Evolutionary conservation across 1,284 basidiomycete species (phyloP).

Genomic region (Trichosporon faecale): DNA sequence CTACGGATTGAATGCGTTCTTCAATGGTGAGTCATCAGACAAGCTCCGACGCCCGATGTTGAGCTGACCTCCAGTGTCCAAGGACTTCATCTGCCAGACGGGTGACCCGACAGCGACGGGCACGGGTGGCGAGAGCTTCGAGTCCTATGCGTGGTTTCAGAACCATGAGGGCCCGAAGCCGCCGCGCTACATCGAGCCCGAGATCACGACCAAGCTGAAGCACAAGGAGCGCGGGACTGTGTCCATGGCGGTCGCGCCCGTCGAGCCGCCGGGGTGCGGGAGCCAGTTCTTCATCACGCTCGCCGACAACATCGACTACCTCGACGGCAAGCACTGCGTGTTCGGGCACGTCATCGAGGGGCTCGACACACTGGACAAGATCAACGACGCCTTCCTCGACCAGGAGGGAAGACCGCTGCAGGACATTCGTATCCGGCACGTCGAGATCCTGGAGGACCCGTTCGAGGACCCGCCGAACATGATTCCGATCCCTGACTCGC

Average conservation of each 20-base stretch:
- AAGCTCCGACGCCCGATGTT: background rate
- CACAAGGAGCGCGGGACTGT: conserved; percentile 84
- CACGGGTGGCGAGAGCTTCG: conserved; percentile 82
- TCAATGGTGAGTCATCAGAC: conserved; percentile 71
- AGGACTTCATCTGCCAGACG: conserved; percentile 91
- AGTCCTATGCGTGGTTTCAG: conserved; percentile 57
- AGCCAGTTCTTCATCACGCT: conserved; percentile 97
- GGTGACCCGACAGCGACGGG: conserved; percentile 95
- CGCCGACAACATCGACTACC: conserved; percentile 83
- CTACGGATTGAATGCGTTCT: conserved; percentile 93
- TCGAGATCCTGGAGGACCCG: conserved; percentile 91
- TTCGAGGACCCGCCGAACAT: conserved; percentile 81
- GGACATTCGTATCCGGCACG: conserved; percentile 88
- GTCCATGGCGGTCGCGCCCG: conserved; percentile 85
- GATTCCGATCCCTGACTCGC: conserved; percentile 63
- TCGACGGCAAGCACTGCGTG: conserved; percentile 92
- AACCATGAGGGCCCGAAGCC: conserved; percentile 55
- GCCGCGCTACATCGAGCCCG: conserved; percentile 82
- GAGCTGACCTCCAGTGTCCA: conserved; percentile 64
- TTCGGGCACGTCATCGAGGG: conserved; percentile 97
- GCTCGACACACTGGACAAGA: conserved; percentile 82
- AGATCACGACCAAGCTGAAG: conserved; percentile 69
- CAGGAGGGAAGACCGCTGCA: conserved; percentile 84
- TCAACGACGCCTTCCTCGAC: conserved; percentile 88
- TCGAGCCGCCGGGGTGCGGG: conserved; percentile 74